Evolutionary conservation across 805 yeast genomes (phyloP).

Genomic region (Myxozyma mucilagina): DNA sequence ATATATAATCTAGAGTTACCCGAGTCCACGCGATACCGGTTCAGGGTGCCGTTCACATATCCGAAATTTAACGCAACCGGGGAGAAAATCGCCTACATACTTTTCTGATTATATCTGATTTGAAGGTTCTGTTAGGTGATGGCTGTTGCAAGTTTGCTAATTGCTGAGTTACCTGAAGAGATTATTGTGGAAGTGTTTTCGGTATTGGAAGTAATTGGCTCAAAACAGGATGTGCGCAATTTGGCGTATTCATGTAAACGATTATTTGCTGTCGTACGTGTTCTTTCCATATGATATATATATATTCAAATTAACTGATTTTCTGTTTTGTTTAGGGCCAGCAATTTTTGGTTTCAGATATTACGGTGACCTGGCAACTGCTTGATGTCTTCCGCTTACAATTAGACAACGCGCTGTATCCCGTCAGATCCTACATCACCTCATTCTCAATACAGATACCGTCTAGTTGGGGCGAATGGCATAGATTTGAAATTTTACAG

Average conservation of each 20-base stretch:
- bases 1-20: background rate
- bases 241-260: conserved; percentile 17
- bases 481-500: conserved; percentile 20
- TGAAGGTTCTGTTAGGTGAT: background rate
- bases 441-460: conserved; percentile 19
- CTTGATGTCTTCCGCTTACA: conserved; percentile 16
- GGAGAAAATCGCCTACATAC: too few relatives aligned
- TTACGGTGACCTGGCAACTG: conserved; percentile 21
- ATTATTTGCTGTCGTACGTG: conserved; percentile 19
- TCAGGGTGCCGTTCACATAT: too few relatives aligned
- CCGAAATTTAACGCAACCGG: too few relatives aligned
- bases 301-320: background rate
- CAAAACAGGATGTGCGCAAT: conserved; percentile 6
- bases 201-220: background rate
- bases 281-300: background rate
- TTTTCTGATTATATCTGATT: background rate
- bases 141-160: conserved; percentile 11
- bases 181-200: conserved; percentile 11
- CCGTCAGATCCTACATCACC: conserved; percentile 19
- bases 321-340: conserved; percentile 16
- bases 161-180: conserved; percentile 18
- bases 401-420: conserved; percentile 3
- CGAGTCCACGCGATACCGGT: background rate
- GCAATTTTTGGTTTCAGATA: conserved; percentile 23
- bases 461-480: conserved; percentile 34